phyloP scores from a whole-genome alignment of 2,329 filamentous ascomycete genomes.

The Ascochyta pisi region DNA sequence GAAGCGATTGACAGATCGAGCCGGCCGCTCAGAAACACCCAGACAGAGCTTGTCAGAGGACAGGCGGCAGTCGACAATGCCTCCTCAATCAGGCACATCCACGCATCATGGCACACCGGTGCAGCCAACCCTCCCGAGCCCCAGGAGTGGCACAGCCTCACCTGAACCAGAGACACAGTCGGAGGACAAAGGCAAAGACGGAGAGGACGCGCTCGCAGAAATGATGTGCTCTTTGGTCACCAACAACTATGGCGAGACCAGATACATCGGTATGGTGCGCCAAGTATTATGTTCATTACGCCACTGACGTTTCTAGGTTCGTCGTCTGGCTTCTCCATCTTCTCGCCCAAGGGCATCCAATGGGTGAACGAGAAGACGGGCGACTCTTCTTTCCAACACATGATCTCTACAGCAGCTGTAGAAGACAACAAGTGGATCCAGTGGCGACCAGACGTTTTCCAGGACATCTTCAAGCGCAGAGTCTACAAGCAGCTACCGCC shows the following conservation, averaged over 20 bases:
- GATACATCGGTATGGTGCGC: conserved; percentile 79
- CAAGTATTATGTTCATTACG: not conserved
- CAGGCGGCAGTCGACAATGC: conserved; percentile 43
- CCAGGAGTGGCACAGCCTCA: conserved; percentile 59
- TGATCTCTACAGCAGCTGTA: conserved; percentile 86
- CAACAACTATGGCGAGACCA: conserved; percentile 90
- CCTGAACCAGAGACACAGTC: conserved; percentile 55
- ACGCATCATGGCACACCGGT: conserved; percentile 49
- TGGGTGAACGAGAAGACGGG: conserved; percentile 99
- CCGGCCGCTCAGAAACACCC: conserved; percentile 31
- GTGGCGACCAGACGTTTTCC: conserved; percentile 98
- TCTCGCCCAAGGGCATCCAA: conserved; percentile 95
- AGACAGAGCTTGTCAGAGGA: conserved; percentile 38
- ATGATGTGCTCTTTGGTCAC: conserved; percentile 99
- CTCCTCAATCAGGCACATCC: conserved; percentile 45
- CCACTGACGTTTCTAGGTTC: conserved; percentile 67
- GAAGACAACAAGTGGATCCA: conserved; percentile 96
- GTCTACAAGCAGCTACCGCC: conserved; percentile 84
- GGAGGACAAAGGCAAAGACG: conserved; percentile 68
- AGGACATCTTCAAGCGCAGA: conserved; percentile 85
- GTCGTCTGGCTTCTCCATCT: conserved; percentile 97
- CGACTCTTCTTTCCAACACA: conserved; percentile 91
- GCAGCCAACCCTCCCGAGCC: conserved; percentile 57
- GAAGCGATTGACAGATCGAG: conserved; percentile 68
- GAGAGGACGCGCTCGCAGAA: conserved; percentile 89